Base-by-base conservation (phyloP, 164 flowering plant species). In the Nelumbo lutea region DNA sequence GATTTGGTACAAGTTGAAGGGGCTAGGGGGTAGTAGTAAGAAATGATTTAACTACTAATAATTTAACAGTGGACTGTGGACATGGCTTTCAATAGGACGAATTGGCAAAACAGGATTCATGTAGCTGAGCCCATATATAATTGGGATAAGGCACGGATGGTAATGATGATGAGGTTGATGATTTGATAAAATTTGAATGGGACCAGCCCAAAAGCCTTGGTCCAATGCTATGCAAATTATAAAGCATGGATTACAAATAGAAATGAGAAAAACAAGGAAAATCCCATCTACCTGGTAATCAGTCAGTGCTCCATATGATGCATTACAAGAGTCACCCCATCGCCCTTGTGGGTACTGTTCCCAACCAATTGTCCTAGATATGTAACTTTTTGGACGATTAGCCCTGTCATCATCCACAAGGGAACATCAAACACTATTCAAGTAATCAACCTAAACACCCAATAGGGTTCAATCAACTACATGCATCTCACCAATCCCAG, bases 301-400 rank as follows among this genome's bases (percentile, higher is more conserved):
- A 66, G 80, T 68, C 59, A 94, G 74, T 66, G 89, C 92, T 53
- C 97, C 96, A 86, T 94, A 94, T 42, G 95, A 88, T 55, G 98
- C 85, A 83, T 83, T 91, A 52, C 83, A 62, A 62, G 98, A 87
- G 85, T 90, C 93, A 71, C 88, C 88, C 98, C 98, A 94, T 64
- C 91, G 82, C 14, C 98, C 98, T 73, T 68, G 86, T 46, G 98
- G 98, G 71, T 82, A 94, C 59, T 86, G 87, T n/a, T 90, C 97
- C 98, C 98, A 91, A 5, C 88, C 92, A 7, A 70, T 65, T 51
- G 97, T 94, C 79, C 97, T 83, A 59, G 96, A 76, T 52, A 94
- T 75, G 70, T 94, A 94, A 78, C 97, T 90, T 73, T 87, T 91
- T 46, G 98, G 98, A 83, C 97, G 96, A 79, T 90, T 94, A 51